Evolutionary conservation across 176 grass and related monocot genomes (phyloP), one percentile per base, ranked within the genome.

Genomic region (Thalia dealbata): DNA sequence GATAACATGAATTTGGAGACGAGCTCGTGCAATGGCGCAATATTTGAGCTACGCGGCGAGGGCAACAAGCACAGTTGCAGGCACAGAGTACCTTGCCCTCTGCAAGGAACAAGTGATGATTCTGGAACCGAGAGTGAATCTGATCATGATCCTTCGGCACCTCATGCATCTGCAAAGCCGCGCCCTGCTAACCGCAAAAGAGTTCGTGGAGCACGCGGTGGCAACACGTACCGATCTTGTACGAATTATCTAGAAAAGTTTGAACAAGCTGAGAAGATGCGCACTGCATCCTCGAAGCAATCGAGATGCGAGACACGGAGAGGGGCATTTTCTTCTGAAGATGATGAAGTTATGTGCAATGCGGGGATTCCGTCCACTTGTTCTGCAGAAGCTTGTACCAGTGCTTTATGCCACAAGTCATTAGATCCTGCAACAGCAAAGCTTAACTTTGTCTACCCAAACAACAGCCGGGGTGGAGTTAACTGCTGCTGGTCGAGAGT

Each of bases 1-100:
- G 91, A 89, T 62, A 91, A 87, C 45, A 87, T 83, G 25, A 91
- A 78, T 64, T 84, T 84, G 52, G 89, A 89, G 51, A 78, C 82
- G 18, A 80, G 73, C 56, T 82, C 91, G 14, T 70, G 78, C 16
- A 84, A 84, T 73, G 80, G 86, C 45, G 75, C 75, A 0, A 81
- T 73, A 22, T 63, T 71, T 15, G 80, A 86, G 61, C 74, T 56
- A 35, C 89, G 61, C 58, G 76, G 61, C 58, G 76, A 55, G 23
- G 81, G 82, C 3, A 86, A 82, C 14, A 74, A 89, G 42, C 89
- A 89, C 78, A 89, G 81, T 79, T 87, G 91, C 24, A 91, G 86
- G 50, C 89, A 80, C 58, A 91, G 80, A 21, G 79, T 70, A 46
- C 69, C 58, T 7, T 77, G 81, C 65, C 91, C 80, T 76, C 72